Conservation (phyloP, 2,329 filamentous ascomycete genomes). For the Neonectria sp. region DNA sequence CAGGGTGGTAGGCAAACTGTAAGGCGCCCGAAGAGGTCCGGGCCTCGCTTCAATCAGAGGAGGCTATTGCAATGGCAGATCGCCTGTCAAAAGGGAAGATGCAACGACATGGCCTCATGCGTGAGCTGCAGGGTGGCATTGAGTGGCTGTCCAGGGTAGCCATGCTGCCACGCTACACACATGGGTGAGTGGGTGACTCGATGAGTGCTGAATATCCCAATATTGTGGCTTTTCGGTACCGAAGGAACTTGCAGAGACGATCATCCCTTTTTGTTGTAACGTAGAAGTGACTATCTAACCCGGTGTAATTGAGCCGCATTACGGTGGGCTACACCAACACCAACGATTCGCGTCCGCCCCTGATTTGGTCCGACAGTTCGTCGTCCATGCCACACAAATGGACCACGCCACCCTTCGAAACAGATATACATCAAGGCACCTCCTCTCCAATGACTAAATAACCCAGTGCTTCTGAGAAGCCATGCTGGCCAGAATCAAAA, state of each 20-base stretch:
- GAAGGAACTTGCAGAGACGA: background rate
- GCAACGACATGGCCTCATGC: background rate
- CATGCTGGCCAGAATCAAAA: background rate
- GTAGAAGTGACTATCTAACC: background rate
- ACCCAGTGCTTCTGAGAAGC: background rate
- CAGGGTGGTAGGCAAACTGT: background rate
- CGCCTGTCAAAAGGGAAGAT: background rate
- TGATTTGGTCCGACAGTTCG: background rate
- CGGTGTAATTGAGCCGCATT: conserved; percentile 3
- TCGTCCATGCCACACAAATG: background rate
- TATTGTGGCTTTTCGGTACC: conserved; percentile 9
- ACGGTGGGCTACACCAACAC: background rate
- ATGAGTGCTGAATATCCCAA: background rate
- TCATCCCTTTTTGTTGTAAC: background rate
- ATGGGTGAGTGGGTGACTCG: background rate
- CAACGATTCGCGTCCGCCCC: background rate
- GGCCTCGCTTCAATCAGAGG: conserved; percentile 2
- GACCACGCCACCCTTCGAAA: conserved; percentile 2
- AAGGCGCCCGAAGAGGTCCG: background rate
- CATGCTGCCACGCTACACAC: background rate
- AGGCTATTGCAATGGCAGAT: conserved; percentile 4
- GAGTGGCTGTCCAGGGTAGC: conserved; percentile 4
- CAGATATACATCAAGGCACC: conserved; percentile 17
- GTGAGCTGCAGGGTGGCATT: conserved; percentile 9
- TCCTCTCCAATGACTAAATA: conserved; percentile 11